Percentiles rank a stretch among this genome's conserved stretches.
Conservation (phyloP, 2,329 filamentous ascomycete species). For the Fusarium burgessii region DNA sequence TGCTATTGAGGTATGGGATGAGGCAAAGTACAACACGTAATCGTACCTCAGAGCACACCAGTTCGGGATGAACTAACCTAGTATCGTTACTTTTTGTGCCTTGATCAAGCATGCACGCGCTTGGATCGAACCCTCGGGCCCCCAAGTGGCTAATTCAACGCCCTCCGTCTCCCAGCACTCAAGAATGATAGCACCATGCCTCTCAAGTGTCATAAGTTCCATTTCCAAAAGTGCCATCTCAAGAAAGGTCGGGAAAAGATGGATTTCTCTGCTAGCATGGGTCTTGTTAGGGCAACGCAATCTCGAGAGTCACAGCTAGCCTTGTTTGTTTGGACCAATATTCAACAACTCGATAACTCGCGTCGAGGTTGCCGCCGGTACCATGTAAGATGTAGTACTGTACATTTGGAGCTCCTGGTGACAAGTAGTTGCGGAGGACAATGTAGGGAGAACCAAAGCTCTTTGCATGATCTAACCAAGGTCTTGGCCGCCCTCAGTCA, state of each 20-base stretch:
- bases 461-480: slow-evolving; percentile 11
- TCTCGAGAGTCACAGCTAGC: neutral
- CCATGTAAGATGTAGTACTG: neutral
- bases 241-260: neutral
- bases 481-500: slow-evolving; percentile 2
- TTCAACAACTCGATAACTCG: neutral
- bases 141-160: slow-evolving; percentile 31
- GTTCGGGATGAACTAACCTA: slow-evolving; percentile 8
- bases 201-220: neutral
- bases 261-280: neutral
- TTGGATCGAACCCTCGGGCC: slow-evolving; percentile 11
- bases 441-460: slow-evolving; percentile 15
- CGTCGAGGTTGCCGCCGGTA: neutral
- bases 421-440: neutral
- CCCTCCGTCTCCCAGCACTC: slow-evolving; percentile 23
- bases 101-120: slow-evolving; percentile 30
- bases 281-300: slow-evolving; percentile 20
- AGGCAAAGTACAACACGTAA: neutral
- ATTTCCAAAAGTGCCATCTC: slow-evolving; percentile 1
- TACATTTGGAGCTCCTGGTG: neutral
- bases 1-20: neutral
- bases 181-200: slow-evolving; percentile 7
- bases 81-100: slow-evolving; percentile 33
- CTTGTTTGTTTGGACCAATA: neutral
- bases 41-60: slow-evolving; percentile 19